Base-by-base conservation (phyloP, 2,329 filamentous ascomycete genomes). In the Colletotrichum falcatum region DNA sequence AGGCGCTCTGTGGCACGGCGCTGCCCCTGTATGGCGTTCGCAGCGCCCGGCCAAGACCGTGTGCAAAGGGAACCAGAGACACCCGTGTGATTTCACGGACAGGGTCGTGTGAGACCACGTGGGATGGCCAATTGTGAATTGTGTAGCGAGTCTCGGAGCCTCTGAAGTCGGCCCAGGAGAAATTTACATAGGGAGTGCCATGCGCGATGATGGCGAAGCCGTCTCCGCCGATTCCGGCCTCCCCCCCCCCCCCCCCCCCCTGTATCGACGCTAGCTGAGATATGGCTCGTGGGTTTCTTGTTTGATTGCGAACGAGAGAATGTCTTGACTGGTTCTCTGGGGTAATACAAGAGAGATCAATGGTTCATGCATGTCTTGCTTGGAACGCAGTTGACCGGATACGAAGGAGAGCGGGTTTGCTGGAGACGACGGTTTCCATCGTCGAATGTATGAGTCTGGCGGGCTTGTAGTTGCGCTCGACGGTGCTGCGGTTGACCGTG, bases 311-410 rank as follows among this genome's bases (percentile, higher is more conserved):
- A n/a, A 3, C 9, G 18, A n/a, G 7, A n/a, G 1, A 3, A 26
- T 35, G n/a, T 39, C n/a, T 39, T 37, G 35, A 3, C 6, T 26
- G 20, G 3, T 28, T 39, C 7, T 56, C 9, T 16, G 23, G 33
- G 14, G 54, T 39, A 35, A 14, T 5, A 18, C 11, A 12, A 9
- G 30, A 37, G 5, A 26, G 12, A 35, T 8, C 14, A 18, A 56
- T 39, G 54, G 35, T 39, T 26, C n/a, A 56, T 39, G 35, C 26
- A 28, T 56, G n/a, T 39, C 54, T 56, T 39, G n/a, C n/a, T 39
- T 18, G 54, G 35, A 14, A 56, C 20, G n/a, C 35, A 23, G 35
- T 20, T 39, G 35, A 18, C 54, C 54, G 33, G 33, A 26, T 35
- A 56, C 33, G 35, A 39, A 11, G 20, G 6, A 56, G 2, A 23